These are phyloP conservation scores for Ustilago trichophora DNA, from an alignment of 1,284 basidiomycete genomes.

Conservation along the genomic window DNA sequence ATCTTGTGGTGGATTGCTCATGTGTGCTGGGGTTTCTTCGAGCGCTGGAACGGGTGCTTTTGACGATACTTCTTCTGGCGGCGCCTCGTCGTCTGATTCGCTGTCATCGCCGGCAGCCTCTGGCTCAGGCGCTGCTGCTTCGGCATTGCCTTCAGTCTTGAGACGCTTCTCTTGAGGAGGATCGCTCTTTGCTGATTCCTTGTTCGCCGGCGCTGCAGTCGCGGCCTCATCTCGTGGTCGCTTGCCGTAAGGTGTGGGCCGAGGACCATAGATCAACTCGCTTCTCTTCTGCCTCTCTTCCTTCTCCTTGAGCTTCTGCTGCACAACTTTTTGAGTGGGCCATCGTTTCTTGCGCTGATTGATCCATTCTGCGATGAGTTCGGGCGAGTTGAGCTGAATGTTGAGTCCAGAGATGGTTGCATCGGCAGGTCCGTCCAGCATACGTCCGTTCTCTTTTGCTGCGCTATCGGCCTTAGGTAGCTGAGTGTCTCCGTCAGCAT, in stretches of 20 bases:
- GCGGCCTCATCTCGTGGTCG: conserved; percentile 6
- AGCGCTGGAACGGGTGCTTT: conserved; percentile 4
- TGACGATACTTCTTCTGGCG: conserved; percentile 33
- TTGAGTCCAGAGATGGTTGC: conserved; percentile 63
- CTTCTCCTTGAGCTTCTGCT: conserved; percentile 49
- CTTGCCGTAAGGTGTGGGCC: conserved; percentile 13
- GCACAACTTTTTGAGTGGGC: conserved; percentile 53
- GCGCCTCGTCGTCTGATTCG: conserved; percentile 18
- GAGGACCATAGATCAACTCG: conserved; percentile 30
- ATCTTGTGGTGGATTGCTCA: too few species aligned
- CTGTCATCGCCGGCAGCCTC: neutral
- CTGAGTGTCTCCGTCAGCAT: neutral
- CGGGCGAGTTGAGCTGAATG: conserved; percentile 60
- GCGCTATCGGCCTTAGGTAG: neutral
- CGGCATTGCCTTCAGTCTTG: neutral
- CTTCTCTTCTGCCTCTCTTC: conserved; percentile 33
- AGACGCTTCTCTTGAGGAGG: conserved; percentile 1
- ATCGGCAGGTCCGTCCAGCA: conserved; percentile 53
- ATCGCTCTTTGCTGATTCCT: neutral
- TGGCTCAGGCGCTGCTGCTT: neutral
- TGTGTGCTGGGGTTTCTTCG: neutral
- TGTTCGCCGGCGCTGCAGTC: neutral
- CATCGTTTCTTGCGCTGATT: conserved; percentile 63
- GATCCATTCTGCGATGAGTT: conserved; percentile 64
- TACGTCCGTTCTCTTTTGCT: conserved; percentile 5